Evolutionary conservation across 768 basidiomycete species (phyloP).

Genomic region (Phanerochaete carnosa): DNA sequence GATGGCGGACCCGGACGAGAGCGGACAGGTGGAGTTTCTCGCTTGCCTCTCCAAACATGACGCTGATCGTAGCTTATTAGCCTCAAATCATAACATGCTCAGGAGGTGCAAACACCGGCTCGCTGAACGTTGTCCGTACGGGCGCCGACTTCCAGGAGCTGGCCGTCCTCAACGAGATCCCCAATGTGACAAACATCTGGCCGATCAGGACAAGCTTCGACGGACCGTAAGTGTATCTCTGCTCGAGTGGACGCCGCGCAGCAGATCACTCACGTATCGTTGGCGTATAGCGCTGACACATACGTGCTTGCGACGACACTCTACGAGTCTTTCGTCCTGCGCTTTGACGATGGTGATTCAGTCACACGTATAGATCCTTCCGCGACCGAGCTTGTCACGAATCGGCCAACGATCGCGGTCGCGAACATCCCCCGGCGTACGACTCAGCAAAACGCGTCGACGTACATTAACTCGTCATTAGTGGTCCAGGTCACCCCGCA

Average conservation of each 20-base stretch:
- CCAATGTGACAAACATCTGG: slow-evolving; percentile 60
- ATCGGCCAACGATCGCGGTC: slow-evolving; percentile 59
- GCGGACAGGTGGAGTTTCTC: slow-evolving; percentile 53
- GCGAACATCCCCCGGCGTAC: slow-evolving; percentile 47
- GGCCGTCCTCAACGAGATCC: slow-evolving; percentile 54
- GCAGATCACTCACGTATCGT: not conserved
- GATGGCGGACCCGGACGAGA: slow-evolving; percentile 69
- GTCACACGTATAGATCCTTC: slow-evolving; percentile 35
- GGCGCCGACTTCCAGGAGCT: slow-evolving; percentile 77
- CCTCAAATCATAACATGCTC: slow-evolving; percentile 85
- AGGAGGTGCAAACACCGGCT: slow-evolving; percentile 74
- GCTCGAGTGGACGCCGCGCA: not conserved
- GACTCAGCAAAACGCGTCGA: slow-evolving; percentile 17
- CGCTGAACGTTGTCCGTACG: slow-evolving; percentile 71
- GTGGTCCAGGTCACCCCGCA: slow-evolving; percentile 72
- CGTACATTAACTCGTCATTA: slow-evolving; percentile 46
- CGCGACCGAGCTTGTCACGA: slow-evolving; percentile 41
- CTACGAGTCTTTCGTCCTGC: slow-evolving; percentile 50
- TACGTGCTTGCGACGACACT: slow-evolving; percentile 62
- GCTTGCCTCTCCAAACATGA: not conserved
- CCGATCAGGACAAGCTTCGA: slow-evolving; percentile 46
- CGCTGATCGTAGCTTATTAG: slow-evolving; percentile 31
- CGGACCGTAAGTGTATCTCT: slow-evolving; percentile 41
- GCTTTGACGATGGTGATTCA: slow-evolving; percentile 44
- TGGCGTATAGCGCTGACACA: slow-evolving; percentile 41